phyloP scores from a whole-genome alignment of 495 filamentous ascomycete species.

The Penicillium coprophilum region DNA sequence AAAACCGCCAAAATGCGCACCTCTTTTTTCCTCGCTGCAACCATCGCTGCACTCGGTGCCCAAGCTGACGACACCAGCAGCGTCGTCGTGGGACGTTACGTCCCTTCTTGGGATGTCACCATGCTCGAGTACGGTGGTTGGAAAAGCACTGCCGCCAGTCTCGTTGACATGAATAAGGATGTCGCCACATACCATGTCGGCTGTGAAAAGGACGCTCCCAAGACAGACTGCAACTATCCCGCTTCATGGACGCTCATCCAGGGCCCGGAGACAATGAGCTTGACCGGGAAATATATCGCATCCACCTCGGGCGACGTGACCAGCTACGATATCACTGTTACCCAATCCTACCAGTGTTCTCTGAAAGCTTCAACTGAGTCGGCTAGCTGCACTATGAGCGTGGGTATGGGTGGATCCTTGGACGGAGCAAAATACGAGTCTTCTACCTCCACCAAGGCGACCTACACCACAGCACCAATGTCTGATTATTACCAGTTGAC shows the following conservation, averaged over 20 bases:
- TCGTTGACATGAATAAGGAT: slow-evolving; percentile 15
- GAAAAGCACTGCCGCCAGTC: slow-evolving; percentile 23
- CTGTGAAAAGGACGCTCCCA: slow-evolving; percentile 20
- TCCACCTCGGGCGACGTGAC: slow-evolving; percentile 2
- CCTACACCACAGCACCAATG: slow-evolving; percentile 10
- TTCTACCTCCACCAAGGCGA: slow-evolving; percentile 7
- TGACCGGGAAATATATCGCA: slow-evolving; percentile 17
- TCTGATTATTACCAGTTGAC: slow-evolving; percentile 17
- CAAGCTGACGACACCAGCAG: slow-evolving; percentile 7
- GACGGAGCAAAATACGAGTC: slow-evolving; percentile 3
- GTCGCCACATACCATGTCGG: slow-evolving; percentile 26
- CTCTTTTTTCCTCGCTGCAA: slow-evolving; percentile 16
- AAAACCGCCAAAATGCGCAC: slow-evolving; percentile 10
- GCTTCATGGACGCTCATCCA: slow-evolving; percentile 21
- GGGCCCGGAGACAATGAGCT: slow-evolving; percentile 21
- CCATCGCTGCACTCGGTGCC: slow-evolving; percentile 11
- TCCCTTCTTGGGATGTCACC: slow-evolving; percentile 8
- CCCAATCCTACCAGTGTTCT: slow-evolving; percentile 18
- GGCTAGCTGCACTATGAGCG: slow-evolving; percentile 26
- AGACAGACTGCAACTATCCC: slow-evolving; percentile 20
- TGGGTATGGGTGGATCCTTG: not conserved
- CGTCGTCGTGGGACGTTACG: slow-evolving; percentile 14
- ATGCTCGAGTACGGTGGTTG: slow-evolving; percentile 5
- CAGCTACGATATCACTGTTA: slow-evolving; percentile 21
- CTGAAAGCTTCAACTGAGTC: slow-evolving; percentile 20